Percentiles rank a stretch among this genome's conserved stretches.
These are phyloP conservation scores for Trichosanthes truncata DNA, from an alignment of 306 rosid genomes.

Conservation along the genomic window DNA sequence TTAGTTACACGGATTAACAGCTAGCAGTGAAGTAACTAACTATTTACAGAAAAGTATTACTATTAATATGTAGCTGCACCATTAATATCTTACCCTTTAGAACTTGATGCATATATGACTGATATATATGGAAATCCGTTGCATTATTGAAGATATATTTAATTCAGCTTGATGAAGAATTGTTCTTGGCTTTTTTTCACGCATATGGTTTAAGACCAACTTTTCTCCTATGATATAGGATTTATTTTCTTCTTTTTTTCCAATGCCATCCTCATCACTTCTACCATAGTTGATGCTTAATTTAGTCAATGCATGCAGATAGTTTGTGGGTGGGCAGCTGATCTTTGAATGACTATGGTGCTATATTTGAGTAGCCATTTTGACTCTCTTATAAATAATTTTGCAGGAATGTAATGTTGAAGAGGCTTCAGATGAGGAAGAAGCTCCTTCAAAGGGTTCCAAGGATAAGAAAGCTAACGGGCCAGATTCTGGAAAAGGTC, in stretches of 20 bases:
- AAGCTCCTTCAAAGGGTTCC: conserved; percentile 53
- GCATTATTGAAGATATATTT: background rate
- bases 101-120: background rate
- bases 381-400: background rate
- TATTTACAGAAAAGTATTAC: background rate
- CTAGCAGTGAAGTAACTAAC: background rate
- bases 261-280: background rate
- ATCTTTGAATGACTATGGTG: background rate
- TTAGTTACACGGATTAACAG: too few species aligned
- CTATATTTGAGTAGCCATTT: conserved; percentile 6
- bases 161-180: background rate
- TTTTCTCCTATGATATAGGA: background rate
- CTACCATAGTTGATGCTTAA: background rate
- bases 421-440: conserved; percentile 73
- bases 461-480: conserved; percentile 83
- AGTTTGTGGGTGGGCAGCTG: too few species aligned
- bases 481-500: conserved; percentile 63
- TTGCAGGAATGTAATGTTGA: conserved; percentile 81
- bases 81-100: background rate
- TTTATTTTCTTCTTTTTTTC: background rate
- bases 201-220: background rate
- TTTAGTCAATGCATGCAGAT: background rate
- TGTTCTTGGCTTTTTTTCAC: background rate
- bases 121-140: background rate
- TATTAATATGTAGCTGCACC: background rate